Conservation (phyloP, 371 early-diverging fungal genomes). For the Funneliformis caledonium region DNA sequence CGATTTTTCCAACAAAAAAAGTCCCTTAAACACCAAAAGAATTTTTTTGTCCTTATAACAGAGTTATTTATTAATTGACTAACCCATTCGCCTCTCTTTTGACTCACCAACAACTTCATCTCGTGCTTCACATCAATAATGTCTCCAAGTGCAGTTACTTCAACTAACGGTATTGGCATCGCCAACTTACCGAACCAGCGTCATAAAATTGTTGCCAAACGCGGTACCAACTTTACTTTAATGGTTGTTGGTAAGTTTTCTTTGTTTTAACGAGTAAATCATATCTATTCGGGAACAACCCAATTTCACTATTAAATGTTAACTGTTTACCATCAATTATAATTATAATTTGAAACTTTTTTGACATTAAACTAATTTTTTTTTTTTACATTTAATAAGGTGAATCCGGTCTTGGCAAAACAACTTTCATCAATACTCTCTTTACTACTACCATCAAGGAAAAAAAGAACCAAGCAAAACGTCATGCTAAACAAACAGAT, state of each 20-base stretch:
- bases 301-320: neutral
- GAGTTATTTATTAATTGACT: constrained; percentile 22
- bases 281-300: neutral
- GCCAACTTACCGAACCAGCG: constrained; percentile 98
- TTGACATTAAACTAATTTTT: constrained; percentile 45
- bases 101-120: neutral
- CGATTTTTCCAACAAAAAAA: neutral
- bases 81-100: constrained; percentile 37
- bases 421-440: constrained; percentile 98
- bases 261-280: neutral
- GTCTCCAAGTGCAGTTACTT: constrained; percentile 58
- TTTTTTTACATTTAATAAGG: constrained; percentile 54
- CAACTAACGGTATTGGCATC: constrained; percentile 87
- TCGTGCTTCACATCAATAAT: constrained; percentile 41
- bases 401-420: constrained; percentile 98
- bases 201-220: constrained; percentile 94
- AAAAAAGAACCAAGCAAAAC: constrained; percentile 82
- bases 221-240: constrained; percentile 97
- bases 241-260: constrained; percentile 94
- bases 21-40: neutral
- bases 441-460: constrained; percentile 90
- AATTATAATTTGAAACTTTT: constrained; percentile 65
- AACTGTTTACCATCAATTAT: neutral
- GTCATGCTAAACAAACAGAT: constrained; percentile 80
- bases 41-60: neutral